These are phyloP conservation scores for Yamadazyma buinensis DNA, from an alignment of 1,139 yeast genomes.

Conservation along the genomic window DNA sequence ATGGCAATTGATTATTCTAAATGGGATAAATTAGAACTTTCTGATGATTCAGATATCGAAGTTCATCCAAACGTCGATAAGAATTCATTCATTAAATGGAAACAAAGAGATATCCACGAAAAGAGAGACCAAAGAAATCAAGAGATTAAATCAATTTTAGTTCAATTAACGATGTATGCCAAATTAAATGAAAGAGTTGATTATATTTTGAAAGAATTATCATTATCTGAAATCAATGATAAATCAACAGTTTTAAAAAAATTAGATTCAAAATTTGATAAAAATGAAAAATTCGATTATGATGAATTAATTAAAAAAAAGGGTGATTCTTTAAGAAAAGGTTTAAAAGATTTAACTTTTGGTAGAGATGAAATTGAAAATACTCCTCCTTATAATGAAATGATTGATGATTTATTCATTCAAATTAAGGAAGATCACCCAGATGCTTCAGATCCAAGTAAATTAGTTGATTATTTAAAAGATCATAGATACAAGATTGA, in stretches of 20 bases:
- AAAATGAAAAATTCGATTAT: conserved; percentile 49
- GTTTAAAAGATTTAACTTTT: conserved; percentile 39
- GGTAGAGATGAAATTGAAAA: conserved; percentile 54
- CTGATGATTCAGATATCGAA: conserved; percentile 94
- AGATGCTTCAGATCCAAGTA: conserved; percentile 35
- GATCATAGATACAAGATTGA: conserved; percentile 72
- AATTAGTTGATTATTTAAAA: conserved; percentile 41
- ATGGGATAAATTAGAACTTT: conserved; percentile 94
- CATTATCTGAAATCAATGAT: conserved; percentile 38
- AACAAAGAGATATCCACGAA: conserved; percentile 95
- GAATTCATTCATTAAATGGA: conserved; percentile 88
- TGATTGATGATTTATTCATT: conserved; percentile 83
- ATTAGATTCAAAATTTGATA: conserved; percentile 51
- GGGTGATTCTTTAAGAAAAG: conserved; percentile 39
- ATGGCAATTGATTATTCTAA: conserved; percentile 92
- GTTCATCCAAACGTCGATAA: conserved; percentile 99
- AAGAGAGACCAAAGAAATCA: conserved; percentile 76
- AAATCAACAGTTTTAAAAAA: conserved; percentile 36
- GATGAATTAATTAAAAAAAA: conserved; percentile 32
- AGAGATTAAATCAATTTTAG: conserved; percentile 70
- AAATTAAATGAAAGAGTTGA: conserved; percentile 74
- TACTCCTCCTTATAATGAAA: conserved; percentile 82
- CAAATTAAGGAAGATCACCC: conserved; percentile 62
- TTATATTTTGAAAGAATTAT: conserved; percentile 42
- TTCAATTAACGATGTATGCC: conserved; percentile 73